Evolutionary conservation across 805 yeast genomes (phyloP).

Genomic region (Kodamaea laetipori): DNA sequence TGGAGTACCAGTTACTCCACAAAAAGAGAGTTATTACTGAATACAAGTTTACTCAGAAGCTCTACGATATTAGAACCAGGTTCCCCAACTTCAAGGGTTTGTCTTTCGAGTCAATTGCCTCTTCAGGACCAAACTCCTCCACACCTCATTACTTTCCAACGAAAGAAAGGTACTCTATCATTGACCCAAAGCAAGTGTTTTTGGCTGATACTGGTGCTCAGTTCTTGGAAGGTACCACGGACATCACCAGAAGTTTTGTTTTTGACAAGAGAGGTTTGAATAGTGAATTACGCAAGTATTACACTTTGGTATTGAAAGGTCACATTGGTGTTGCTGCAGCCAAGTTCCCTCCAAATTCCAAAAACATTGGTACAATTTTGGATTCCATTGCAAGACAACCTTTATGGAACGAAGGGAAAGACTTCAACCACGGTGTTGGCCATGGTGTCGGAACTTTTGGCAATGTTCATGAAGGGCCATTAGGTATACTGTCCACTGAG

Average conservation of each 20-base stretch:
- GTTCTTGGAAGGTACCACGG: constrained; percentile 92
- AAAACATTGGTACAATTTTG: constrained; percentile 71
- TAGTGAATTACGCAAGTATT: constrained; percentile 59
- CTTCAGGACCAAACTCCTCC: constrained; percentile 75
- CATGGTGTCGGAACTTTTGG: constrained; percentile 95
- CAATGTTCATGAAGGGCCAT: constrained; percentile 93
- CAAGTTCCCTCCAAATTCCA: constrained; percentile 63
- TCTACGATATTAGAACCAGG: constrained; percentile 55
- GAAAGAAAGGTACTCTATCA: constrained; percentile 53
- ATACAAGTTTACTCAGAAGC: constrained; percentile 63
- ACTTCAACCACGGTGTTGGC: constrained; percentile 93
- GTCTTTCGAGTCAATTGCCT: constrained; percentile 75
- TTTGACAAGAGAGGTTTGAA: constrained; percentile 42
- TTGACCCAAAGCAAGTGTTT: constrained; percentile 69
- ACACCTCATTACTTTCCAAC: constrained; percentile 77
- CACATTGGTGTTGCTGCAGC: constrained; percentile 83
- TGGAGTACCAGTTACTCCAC: constrained; percentile 56
- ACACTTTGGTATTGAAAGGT: constrained; percentile 88
- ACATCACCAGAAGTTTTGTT: constrained; percentile 86
- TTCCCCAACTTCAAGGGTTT: constrained; percentile 61
- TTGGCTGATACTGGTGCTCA: constrained; percentile 92
- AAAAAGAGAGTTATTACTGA: constrained; percentile 52
- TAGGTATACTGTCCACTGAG: constrained; percentile 67
- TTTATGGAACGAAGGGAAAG: constrained; percentile 79
- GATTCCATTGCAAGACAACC: constrained; percentile 84